These are phyloP conservation scores for Kokia cookei DNA, from an alignment of 441 rosid genomes.

Conservation along the genomic window DNA sequence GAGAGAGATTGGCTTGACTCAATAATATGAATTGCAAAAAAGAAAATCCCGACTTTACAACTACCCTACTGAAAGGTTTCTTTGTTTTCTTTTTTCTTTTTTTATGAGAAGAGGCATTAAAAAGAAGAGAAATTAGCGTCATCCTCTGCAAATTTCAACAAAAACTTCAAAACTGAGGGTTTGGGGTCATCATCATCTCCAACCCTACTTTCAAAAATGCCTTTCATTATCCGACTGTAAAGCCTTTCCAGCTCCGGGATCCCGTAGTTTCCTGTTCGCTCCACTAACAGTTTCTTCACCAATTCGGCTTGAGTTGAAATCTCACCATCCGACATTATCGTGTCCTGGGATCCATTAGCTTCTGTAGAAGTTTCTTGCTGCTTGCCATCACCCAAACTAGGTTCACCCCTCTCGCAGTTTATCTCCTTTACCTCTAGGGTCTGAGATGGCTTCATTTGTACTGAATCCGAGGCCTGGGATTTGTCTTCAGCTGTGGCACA, in stretches of 20 bases:
- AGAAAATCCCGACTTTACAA: conserved; percentile 70
- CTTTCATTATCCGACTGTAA: conserved; percentile 71
- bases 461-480: conserved; percentile 23
- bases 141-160: conserved; percentile 64
- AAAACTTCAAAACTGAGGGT: conserved; percentile 80
- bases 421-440: conserved; percentile 30
- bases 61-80: conserved; percentile 16
- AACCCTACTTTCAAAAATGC: conserved; percentile 49
- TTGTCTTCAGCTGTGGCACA: background rate
- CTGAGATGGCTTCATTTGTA: conserved; percentile 27
- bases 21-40: conserved; percentile 25
- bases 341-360: conserved; percentile 30
- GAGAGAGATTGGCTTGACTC: conserved; percentile 17
- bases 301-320: conserved; percentile 33
- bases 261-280: conserved; percentile 51
- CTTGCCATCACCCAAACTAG: conserved; percentile 21
- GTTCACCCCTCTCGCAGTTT: conserved; percentile 32
- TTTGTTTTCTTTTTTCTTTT: background rate
- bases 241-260: conserved; percentile 91
- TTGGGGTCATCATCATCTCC: conserved; percentile 38
- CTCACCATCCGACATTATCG: conserved; percentile 38
- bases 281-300: conserved; percentile 41
- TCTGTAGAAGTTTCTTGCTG: conserved; percentile 32
- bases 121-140: conserved; percentile 58
- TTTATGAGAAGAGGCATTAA: conserved; percentile 3